phyloP scores from a whole-genome alignment of 169 alveolate species.

The Cryptosporidium andersoni region DNA sequence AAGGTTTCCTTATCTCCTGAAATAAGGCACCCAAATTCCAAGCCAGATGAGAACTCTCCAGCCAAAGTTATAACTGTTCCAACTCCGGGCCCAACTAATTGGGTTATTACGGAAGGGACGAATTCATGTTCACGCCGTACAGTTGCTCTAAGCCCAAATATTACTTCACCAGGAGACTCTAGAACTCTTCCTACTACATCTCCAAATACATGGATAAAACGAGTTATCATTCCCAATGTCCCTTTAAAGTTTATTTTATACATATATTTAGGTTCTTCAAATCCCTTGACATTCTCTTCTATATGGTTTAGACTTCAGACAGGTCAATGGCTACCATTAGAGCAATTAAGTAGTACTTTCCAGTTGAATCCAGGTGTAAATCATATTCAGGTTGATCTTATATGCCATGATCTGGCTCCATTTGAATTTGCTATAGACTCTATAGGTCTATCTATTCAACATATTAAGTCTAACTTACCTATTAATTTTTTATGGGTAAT shows the following conservation, averaged over 20 bases:
- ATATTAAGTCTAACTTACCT: constrained; percentile 6
- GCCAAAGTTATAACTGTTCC: constrained; percentile 57
- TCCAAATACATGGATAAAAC: constrained; percentile 31
- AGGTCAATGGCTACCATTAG: constrained; percentile 45
- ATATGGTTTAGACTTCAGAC: constrained; percentile 42
- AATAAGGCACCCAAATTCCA: background rate
- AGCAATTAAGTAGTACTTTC: background rate
- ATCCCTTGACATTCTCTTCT: constrained; percentile 14
- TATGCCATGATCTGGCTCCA: background rate
- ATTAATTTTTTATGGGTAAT: constrained; percentile 63
- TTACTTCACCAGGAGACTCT: constrained; percentile 1
- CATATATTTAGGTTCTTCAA: constrained; percentile 20
- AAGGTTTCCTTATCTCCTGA: constrained; percentile 18
- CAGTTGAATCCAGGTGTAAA: constrained; percentile 49
- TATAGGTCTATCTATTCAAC: constrained; percentile 22
- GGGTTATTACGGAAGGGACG: constrained; percentile 60
- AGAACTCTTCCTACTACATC: constrained; percentile 34
- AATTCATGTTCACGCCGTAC: constrained; percentile 24
- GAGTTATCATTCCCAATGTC: constrained; percentile 7
- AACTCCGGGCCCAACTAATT: constrained; percentile 67
- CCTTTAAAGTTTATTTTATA: constrained; percentile 12
- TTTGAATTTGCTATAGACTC: constrained; percentile 26
- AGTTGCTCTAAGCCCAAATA: constrained; percentile 10
- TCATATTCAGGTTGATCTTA: constrained; percentile 23
- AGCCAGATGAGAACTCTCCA: constrained; percentile 4